These are phyloP conservation scores for Nemania bipapillata DNA, from an alignment of 2,329 filamentous ascomycete species.

Conservation along the genomic window DNA sequence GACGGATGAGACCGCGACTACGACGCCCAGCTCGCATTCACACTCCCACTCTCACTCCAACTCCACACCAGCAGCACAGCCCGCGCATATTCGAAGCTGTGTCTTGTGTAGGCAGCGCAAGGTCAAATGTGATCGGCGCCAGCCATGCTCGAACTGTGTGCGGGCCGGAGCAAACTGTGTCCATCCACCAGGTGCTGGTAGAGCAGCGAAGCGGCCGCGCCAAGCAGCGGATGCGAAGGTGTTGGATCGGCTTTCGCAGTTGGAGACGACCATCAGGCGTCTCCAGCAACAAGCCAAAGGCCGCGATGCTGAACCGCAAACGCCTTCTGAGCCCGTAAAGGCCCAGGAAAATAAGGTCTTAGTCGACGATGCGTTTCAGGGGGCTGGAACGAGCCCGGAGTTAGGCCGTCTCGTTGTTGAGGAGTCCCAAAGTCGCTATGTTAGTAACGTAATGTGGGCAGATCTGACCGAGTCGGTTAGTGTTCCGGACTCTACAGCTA, in stretches of 20 bases:
- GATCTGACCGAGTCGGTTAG: conserved; percentile 49
- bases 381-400: conserved; percentile 5
- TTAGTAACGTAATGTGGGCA: conserved; percentile 47
- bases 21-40: no score
- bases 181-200: conserved; percentile 36
- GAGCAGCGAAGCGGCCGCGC: conserved; percentile 40
- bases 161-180: conserved; percentile 34
- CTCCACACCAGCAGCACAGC: no score
- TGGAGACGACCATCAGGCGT: conserved; percentile 39
- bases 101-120: conserved; percentile 41
- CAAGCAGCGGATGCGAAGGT: conserved; percentile 35
- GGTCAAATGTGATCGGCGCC: conserved; percentile 42
- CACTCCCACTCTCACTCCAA: background rate
- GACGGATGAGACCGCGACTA: conserved; percentile 1
- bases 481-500: background rate
- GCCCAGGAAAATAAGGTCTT: background rate
- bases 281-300: conserved; percentile 35
- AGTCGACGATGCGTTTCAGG: conserved; percentile 14
- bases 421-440: conserved; percentile 40
- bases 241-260: conserved; percentile 37
- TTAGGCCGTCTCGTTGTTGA: conserved; percentile 38
- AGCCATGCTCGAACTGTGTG: conserved; percentile 41
- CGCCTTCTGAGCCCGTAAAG: background rate
- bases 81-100: conserved; percentile 38
- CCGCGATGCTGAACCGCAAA: conserved; percentile 13